Evolutionary conservation across 2,329 filamentous ascomycete genomes (phyloP), one percentile per base, ranked within the genome.

Genomic region (Calonectria hongkongensis): DNA sequence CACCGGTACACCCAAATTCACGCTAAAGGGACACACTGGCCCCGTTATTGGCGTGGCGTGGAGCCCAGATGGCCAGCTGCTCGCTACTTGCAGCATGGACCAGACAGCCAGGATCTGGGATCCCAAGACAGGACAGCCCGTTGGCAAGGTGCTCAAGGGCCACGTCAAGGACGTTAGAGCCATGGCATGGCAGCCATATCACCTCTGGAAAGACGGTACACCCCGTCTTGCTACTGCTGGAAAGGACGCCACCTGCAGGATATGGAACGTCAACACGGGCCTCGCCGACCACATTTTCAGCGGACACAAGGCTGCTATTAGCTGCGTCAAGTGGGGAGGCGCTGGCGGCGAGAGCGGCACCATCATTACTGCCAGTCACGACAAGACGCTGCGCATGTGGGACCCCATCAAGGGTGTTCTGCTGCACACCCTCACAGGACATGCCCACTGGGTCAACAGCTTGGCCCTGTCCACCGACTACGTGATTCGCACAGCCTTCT

Each of bases 361-460:
- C 21, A 41, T 60, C n/a, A 60, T 60, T 13, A 60, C 54, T 36
- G 54, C 54, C 7, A 60, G 54, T 18, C 54, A 60, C 21, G 54
- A 60, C 4, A 60, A 60, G 54, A 60, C 54, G 12, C 21, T 60
- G 54, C 54, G 54, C 7, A 60, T 60, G n/a, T 60, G 54, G 54
- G 54, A 60, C 28, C 54, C 54, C 9, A 27, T 60, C 36, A 60
- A 60, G 54, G 54, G 54, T 10, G 54, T 60, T 15, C 15, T 60
- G 54, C 33, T 60, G 21, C 54, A 60, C 15, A 60, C 54, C 15
- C 54, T 60, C 21, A 60, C 54, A 18, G 54, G 54, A 16, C 54
- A 60, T 41, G 54, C 54, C 7, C 54, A 60, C 16, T 60, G 54
- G 54, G 54, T 60, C 15, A 60, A 60, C 21, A 60, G 54, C 13